Base-by-base conservation (phyloP, 768 basidiomycete species). In the Scleroderma bovista region DNA sequence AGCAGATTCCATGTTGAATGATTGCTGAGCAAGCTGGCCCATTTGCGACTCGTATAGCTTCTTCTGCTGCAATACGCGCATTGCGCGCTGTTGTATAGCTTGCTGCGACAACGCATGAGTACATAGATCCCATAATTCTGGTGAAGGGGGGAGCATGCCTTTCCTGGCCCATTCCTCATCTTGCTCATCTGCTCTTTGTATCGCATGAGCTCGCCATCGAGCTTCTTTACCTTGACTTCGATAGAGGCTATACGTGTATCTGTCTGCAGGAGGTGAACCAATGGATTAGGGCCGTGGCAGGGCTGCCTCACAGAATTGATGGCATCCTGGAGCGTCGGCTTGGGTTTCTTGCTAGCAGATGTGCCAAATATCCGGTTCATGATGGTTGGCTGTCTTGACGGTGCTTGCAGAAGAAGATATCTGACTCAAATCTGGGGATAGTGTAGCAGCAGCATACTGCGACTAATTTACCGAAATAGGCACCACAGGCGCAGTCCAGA, bases 1-100 rank as follows among this genome's bases (percentile, higher is more conserved):
- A 12, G 94, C 88, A 48, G 89, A 93, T 72, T 99, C 94, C 89
- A 98, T 98, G 70, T 99, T 98, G 75, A 92, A 98, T 20, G 90
- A 86, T 67, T 98, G 96, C 65, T 98, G 96, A 24, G 87, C 75
- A 15, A 99, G 77, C 67, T 96, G 93, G 9, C 82, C 77, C 34
- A 98, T 78, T 66, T 99, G 96, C 13, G 75, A 77, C 65, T 99
- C 96, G 70, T 95, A 95, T 90, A 97, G 84, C 69, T 83, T 79
- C 75, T 92, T 97, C 73, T 98, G 96, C 70, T 92, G 93, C 37
- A 99, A 76, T 2, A 89, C 90, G 41, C 91, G 78, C 50, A 98
- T 69, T 2, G 96, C 96, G n/a, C 96, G 83, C 66, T 94, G 86
- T 66, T 95, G 90, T 34, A 98, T 87, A 3, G 96, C 94, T 53